Base-by-base conservation (phyloP, 108 stramenopile species). In the Cyclotella sp. region DNA sequence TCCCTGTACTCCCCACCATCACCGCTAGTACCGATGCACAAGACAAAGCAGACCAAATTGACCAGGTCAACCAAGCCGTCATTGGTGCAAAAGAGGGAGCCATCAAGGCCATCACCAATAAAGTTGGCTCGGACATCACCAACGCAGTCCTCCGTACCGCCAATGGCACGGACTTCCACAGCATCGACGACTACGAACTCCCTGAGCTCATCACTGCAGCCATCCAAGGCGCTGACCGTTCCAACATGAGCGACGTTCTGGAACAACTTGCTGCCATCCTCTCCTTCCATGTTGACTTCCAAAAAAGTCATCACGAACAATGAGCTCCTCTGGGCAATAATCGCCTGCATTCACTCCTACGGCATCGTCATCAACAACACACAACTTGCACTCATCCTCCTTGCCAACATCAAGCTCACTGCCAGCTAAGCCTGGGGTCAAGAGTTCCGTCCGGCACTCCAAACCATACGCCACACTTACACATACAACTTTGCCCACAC, bases 371-470 rank as follows among this genome's bases (percentile, higher is more conserved):
- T 51, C 3, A 8, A 51, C 8, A 8, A 51, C 26, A 51, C 13
- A 2, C 58, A 59, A 5, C 14, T 41, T 11, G 39, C 40, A 1
- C 62, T 63, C 13, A 12, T 63, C 62, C 13, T 63, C 0, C 27
- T 63, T 3, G 62, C 62, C 62, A 63, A 63, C 62, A 11, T 63
- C 9, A 13, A 63, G 39, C 15, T 14, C 62, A 34, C 62, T 8
- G 40, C 40, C 13, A 19, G 15, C 14, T 2, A 39, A 19, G 62
- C 29, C 0, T 63, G 21, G n/a, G 62, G 62, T 6, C 12, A 16
- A 3, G 62, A 63, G 40, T 63, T 63, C 11, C 2, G 21, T 14
- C 29, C 40, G 8, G 62, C 40, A 0, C 30, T 63, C 39, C 30
- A 39, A 63, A 41, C 62, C 30, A 63, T 63, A 9, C 62, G 39